phyloP scores from a whole-genome alignment of 1,139 yeast genomes.

The Magnusiomyces paraingens region DNA sequence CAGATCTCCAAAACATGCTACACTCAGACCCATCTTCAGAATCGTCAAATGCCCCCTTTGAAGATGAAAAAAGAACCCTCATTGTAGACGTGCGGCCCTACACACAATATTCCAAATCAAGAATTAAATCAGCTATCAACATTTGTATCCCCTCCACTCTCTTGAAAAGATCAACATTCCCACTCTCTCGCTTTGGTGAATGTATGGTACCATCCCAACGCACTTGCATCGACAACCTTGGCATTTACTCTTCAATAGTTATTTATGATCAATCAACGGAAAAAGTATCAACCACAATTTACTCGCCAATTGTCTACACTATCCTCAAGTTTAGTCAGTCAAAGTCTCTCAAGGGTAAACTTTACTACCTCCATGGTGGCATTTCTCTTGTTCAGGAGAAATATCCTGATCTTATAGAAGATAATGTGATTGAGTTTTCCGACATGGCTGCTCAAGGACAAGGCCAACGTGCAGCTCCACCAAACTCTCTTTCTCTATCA shows the following conservation, averaged over 20 bases:
- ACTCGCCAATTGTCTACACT: conserved; percentile 31
- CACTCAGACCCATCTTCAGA: background rate
- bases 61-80: conserved; percentile 2
- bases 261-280: conserved; percentile 44
- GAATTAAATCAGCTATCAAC: conserved; percentile 53
- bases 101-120: conserved; percentile 50
- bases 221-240: conserved; percentile 25
- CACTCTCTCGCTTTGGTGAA: conserved; percentile 49
- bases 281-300: conserved; percentile 35
- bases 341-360: conserved; percentile 22
- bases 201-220: conserved; percentile 43
- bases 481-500: background rate
- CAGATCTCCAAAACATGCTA: conserved; percentile 4
- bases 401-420: conserved; percentile 26
- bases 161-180: conserved; percentile 59
- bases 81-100: conserved; percentile 67
- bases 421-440: background rate
- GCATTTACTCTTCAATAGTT: conserved; percentile 34
- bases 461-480: background rate
- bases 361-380: conserved; percentile 32
- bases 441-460: conserved; percentile 1
- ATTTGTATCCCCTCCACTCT: conserved; percentile 75
- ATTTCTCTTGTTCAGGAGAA: conserved; percentile 31
- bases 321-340: conserved; percentile 44
- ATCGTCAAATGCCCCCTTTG: background rate